A percentile compares a stretch with the other conserved stretches of the same genome.
phyloP scores from a whole-genome alignment of 179 eudicot species.

The Silene vulgaris region DNA sequence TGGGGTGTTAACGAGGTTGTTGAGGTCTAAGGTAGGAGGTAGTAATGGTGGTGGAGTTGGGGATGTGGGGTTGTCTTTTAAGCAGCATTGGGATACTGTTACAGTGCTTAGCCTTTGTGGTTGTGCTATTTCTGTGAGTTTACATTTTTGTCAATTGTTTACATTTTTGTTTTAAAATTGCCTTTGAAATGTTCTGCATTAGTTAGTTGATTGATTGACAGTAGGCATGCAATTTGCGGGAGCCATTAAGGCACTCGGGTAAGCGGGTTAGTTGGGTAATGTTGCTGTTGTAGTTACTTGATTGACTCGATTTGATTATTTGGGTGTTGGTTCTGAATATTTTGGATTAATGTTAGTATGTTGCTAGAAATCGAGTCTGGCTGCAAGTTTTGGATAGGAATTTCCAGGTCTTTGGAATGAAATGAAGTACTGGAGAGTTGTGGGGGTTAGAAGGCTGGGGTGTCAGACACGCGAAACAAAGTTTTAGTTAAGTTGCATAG shows the following conservation, averaged over 20 bases:
- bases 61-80: slow-evolving; percentile 30
- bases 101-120: slow-evolving; percentile 56
- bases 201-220: not conserved
- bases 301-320: not conserved
- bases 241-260: no score
- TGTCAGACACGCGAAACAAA: no score
- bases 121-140: slow-evolving; percentile 81
- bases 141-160: not conserved
- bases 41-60: slow-evolving; percentile 8
- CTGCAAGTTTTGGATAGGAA: not conserved
- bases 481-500: no score
- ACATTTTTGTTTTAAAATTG: not conserved
- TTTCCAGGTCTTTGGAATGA: not conserved
- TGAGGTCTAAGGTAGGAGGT: slow-evolving; percentile 41
- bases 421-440: not conserved
- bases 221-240: not conserved
- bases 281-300: not conserved
- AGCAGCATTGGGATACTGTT: slow-evolving; percentile 79
- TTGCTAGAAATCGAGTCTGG: not conserved
- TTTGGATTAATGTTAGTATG: not conserved
- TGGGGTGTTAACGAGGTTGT: slow-evolving; percentile 69
- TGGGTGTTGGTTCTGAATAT: not conserved
- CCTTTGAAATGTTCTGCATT: not conserved
- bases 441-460: not conserved
- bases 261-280: not conserved